Base-by-base conservation (phyloP, 176 grass and related monocot genomes). In the Avena sativa region DNA sequence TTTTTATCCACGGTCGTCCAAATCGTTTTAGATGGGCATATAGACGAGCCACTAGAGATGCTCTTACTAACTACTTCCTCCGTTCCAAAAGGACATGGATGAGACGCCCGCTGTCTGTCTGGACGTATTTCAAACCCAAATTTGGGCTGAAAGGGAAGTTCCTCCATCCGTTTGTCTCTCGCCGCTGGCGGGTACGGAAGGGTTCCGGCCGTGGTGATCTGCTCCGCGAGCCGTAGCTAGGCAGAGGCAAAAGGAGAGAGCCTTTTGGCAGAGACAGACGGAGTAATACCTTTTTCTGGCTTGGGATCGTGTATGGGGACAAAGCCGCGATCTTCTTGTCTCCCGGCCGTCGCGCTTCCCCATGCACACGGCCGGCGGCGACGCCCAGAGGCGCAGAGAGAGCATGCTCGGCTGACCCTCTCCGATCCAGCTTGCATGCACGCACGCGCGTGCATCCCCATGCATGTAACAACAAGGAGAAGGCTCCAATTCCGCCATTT, bases 311-410 rank as follows among this genome's bases (percentile, higher is more conserved):
- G 89, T 81, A 85, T 87, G 86, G 88, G 81, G 89, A 92, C 86
- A 91, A 71, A 69, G 88, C 81, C 63, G 69, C 74, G 91, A 93
- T 95, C 81, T 90, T 82, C 74, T 81, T 92, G 93, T 92, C 91
- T 38, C 89, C 84, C 48, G 2, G 46, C 52, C 76, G 71, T 76
- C 57, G 64, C 89, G 47, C 53, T 89, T 95, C 86, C 93, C 93
- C 60, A 81, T 75, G 87, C 79, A 28, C 13, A 12, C 51, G 51
- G 62, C 12, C 38, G 77, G 70, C 51, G 64, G 78, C 79, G 70
- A 44, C 47, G 76, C 46, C 2, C 20, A 46, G 53, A 71, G 69
- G 5, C n/a, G 12, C 56, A 63, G 79, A 30, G 60, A 17, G 76
- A 21, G 48, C 58, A 14, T 38, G n/a, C 25, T 25, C 58, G 28